Evolutionary conservation across 73 alveolate species (phyloP).

Genomic region (Uronychia setigera): DNA sequence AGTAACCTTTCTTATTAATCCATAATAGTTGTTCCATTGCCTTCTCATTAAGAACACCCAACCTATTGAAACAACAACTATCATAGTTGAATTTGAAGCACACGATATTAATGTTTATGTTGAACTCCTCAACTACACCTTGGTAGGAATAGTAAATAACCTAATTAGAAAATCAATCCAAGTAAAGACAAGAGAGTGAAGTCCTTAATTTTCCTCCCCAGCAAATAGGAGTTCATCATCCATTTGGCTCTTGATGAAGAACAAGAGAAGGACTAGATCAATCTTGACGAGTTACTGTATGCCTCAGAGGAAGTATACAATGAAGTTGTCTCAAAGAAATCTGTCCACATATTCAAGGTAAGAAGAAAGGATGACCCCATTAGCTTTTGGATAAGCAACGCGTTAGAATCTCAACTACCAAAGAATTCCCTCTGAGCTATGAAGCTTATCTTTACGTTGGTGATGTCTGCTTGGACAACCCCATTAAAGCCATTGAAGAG

Average conservation of each 20-base stretch:
- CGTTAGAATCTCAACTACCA: conserved; percentile 52
- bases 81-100: conserved; percentile 23
- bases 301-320: too few species aligned
- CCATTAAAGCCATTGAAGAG: too few species aligned
- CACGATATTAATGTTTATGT: neutral
- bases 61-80: neutral
- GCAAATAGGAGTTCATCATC: too few species aligned
- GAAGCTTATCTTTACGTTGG: too few species aligned
- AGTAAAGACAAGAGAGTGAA: neutral
- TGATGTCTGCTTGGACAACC: too few species aligned
- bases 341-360: too few species aligned
- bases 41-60: conserved; percentile 59
- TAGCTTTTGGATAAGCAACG: conserved; percentile 56
- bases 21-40: conserved; percentile 64
- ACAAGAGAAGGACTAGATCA: too few species aligned
- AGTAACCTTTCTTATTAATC: conserved; percentile 46
- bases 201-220: too few species aligned
- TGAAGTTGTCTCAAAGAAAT: too few species aligned
- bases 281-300: too few species aligned
- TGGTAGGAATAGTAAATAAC: neutral
- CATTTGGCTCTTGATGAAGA: too few species aligned
- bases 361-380: too few species aligned
- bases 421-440: conserved; percentile 67
- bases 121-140: neutral
- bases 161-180: neutral